Evolutionary conservation across 2,329 filamentous ascomycete species (phyloP).

Genomic region (Orbilia ellipsospora): DNA sequence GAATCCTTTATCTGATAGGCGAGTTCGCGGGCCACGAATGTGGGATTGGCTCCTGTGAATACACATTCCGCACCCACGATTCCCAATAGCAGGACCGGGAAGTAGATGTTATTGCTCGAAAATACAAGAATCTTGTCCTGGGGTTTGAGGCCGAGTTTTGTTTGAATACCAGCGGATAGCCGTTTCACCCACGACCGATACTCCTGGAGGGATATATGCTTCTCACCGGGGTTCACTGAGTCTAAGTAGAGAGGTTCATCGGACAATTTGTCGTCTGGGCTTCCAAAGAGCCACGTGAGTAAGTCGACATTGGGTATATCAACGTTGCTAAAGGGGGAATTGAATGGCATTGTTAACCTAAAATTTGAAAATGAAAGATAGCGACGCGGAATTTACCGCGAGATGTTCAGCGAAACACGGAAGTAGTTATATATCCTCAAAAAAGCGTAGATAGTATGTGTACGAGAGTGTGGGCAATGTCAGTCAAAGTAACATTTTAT

Average conservation of each 20-base stretch:
- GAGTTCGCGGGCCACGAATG: constrained; percentile 76
- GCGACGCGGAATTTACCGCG: no score
- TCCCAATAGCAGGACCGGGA: constrained; percentile 76
- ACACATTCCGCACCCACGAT: constrained; percentile 80
- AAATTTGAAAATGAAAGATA: no score
- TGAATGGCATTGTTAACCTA: constrained; percentile 38
- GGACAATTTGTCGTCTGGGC: constrained; percentile 52
- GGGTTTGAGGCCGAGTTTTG: constrained; percentile 64
- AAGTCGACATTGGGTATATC: constrained; percentile 56
- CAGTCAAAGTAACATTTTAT: no score
- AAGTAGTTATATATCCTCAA: neutral
- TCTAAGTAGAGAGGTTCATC: constrained; percentile 65
- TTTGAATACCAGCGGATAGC: constrained; percentile 69
- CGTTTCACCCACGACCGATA: constrained; percentile 79
- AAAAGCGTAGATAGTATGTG: no score
- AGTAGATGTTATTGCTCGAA: constrained; percentile 78
- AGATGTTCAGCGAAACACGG: neutral
- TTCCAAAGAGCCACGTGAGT: constrained; percentile 57
- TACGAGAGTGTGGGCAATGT: no score
- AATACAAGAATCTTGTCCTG: constrained; percentile 80
- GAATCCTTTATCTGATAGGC: constrained; percentile 80
- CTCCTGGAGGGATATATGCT: constrained; percentile 72
- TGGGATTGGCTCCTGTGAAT: constrained; percentile 80
- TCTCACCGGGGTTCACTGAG: constrained; percentile 73
- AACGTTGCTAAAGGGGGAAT: constrained; percentile 37